Conservation (phyloP, 345 rosid genomes). For the Chamaenerion angustifolium region DNA sequence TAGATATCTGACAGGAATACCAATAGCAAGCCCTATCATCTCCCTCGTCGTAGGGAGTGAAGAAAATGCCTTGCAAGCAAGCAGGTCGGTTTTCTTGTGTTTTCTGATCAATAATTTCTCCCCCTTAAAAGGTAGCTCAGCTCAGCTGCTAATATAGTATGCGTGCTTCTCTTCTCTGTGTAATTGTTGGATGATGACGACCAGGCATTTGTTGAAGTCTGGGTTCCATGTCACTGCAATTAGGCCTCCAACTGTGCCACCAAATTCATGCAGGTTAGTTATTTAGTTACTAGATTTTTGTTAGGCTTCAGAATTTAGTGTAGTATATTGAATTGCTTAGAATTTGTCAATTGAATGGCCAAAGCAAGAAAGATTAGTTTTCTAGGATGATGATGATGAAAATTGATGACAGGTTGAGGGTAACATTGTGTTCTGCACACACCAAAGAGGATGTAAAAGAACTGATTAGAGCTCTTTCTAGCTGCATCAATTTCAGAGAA, state of each 20-base stretch:
- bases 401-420: constrained; percentile 40
- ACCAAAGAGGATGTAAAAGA: constrained; percentile 63
- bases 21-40: constrained; percentile 60
- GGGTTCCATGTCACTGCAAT: constrained; percentile 95
- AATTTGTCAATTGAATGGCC: neutral
- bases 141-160: neutral
- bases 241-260: constrained; percentile 94
- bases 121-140: neutral
- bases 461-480: constrained; percentile 44
- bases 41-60: constrained; percentile 83
- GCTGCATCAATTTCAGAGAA: constrained; percentile 37
- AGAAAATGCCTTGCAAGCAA: constrained; percentile 69
- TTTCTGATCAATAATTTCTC: constrained; percentile 7
- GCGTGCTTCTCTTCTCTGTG: neutral
- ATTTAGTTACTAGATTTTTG: constrained; percentile 1
- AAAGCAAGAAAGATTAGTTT: neutral
- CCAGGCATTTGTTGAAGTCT: constrained; percentile 55
- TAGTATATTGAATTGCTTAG: neutral
- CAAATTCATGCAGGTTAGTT: constrained; percentile 80
- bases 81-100: constrained; percentile 32
- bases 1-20: constrained; percentile 51
- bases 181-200: neutral
- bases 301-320: neutral
- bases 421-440: constrained; percentile 66
- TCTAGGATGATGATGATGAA: neutral